Percentiles rank a stretch among this genome's conserved stretches.
phyloP scores from a whole-genome alignment of 257 asterid species.

The Fraxinus cuspidata region DNA sequence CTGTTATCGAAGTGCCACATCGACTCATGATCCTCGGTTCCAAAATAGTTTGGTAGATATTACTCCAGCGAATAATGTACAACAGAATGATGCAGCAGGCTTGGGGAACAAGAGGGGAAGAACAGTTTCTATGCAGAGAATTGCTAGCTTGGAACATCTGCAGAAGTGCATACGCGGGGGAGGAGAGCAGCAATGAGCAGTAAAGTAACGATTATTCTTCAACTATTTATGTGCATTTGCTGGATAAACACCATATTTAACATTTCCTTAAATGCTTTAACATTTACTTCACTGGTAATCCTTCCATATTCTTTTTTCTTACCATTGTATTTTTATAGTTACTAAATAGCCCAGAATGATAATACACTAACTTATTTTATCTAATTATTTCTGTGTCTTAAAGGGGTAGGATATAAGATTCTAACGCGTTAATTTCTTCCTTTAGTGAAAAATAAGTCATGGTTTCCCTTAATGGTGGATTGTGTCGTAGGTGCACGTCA shows the following conservation, averaged over 20 bases:
- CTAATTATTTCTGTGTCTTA: no score
- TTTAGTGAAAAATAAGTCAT: no score
- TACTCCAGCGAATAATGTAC: slow-evolving; percentile 39
- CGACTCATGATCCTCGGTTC: slow-evolving; percentile 38
- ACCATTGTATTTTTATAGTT: no score
- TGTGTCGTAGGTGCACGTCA: no score
- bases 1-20: slow-evolving; percentile 44
- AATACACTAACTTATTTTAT: no score
- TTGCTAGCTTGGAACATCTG: slow-evolving; percentile 91
- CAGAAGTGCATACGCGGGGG: slow-evolving; percentile 80
- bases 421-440: no score
- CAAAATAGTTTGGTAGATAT: slow-evolving; percentile 46
- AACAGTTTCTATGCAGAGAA: slow-evolving; percentile 75
- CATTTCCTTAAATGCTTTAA: neutral
- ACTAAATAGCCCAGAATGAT: no score
- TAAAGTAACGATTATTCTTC: neutral
- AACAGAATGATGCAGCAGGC: slow-evolving; percentile 34
- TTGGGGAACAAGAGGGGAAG: slow-evolving; percentile 54
- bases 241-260: neutral
- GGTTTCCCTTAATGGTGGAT: no score
- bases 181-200: slow-evolving; percentile 32
- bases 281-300: neutral
- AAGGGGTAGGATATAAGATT: no score
- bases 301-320: neutral
- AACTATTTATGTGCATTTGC: neutral